These are phyloP conservation scores for Penicillium polonicum DNA, from an alignment of 2,329 filamentous ascomycete species.

Conservation along the genomic window DNA sequence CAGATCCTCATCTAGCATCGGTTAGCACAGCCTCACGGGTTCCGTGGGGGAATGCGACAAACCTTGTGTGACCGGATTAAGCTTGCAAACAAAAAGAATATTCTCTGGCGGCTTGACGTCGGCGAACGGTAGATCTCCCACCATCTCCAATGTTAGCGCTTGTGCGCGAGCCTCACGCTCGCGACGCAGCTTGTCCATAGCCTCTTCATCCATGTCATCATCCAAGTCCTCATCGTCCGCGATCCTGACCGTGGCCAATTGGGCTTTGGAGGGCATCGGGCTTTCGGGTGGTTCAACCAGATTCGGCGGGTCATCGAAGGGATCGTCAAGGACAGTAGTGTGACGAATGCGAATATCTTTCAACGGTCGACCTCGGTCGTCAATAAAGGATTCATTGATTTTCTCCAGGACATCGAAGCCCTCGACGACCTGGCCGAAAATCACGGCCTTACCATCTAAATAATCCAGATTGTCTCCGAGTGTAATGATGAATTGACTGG, in stretches of 20 bases:
- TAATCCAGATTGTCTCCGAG: constrained; percentile 86
- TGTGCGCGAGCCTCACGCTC: constrained; percentile 92
- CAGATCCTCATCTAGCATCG: constrained; percentile 72
- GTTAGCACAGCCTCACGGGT: constrained; percentile 1
- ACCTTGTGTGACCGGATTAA: constrained; percentile 89
- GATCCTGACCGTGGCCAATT: constrained; percentile 88
- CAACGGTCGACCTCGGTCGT: constrained; percentile 79
- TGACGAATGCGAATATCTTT: constrained; percentile 95
- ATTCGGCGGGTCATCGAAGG: constrained; percentile 77
- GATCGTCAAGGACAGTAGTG: constrained; percentile 87
- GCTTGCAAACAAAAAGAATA: constrained; percentile 95
- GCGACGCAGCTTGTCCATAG: constrained; percentile 73
- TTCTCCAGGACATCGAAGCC: constrained; percentile 92
- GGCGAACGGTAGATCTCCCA: constrained; percentile 93
- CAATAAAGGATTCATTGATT: constrained; percentile 85
- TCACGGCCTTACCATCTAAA: constrained; percentile 87
- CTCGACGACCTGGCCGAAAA: constrained; percentile 94
- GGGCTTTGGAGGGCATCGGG: constrained; percentile 76
- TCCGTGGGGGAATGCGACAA: constrained; percentile 16
- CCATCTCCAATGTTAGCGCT: constrained; percentile 93
- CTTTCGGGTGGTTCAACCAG: constrained; percentile 75
- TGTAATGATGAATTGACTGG: constrained; percentile 91
- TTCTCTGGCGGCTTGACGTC: constrained; percentile 98
- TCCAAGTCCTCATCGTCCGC: constrained; percentile 82
- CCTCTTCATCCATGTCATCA: constrained; percentile 75